Base-by-base conservation (phyloP, 2,329 filamentous ascomycete species). In the Penicillium freii region DNA sequence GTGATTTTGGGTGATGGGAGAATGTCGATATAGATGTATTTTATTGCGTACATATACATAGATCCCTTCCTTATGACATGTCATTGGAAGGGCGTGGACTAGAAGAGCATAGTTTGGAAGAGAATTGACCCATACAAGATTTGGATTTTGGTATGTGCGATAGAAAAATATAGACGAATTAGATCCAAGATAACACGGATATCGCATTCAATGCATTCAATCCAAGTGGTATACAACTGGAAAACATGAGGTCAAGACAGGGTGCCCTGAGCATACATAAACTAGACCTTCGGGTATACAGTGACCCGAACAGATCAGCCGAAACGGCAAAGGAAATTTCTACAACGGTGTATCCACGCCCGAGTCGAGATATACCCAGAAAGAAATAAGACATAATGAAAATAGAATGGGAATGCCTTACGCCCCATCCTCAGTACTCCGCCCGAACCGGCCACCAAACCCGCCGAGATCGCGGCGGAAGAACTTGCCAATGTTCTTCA, bases 401-500 rank as follows among this genome's bases (percentile, higher is more conserved):
- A 49, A 29, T 27, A 46, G 25, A n/a, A n/a, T 19, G 8, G 21
- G 21, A 10, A 34, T 17, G 13, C 47, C 17, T 51, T 59, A 61
- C n/a, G 43, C 21, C 38, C 54, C 49, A 59, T 67, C 65, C 43
- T 67, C 65, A 19, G 56, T 47, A 19, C 57, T 62, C 38, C 62
- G 60, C 46, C 89, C 89, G 72, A 92, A 92, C 63, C 89, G 79
- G 11, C 84, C 85, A 2, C 89, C 88, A 62, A 93, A 83, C 2
- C 87, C 85, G 31, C 90, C 89, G 62, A 93, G 87, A 78, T 97
- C 93, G 62, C 93, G 81, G 61, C 89, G 87, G 79, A 97, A 97
- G 77, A 97, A 97, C 76, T 96, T 97, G 25, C 93, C 93, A 76
- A 99, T 90, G 73, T 91, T 96, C 78, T 91, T 92, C 75, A 97